Evolutionary conservation across 305 asterid species (phyloP), one percentile per base, ranked within the genome.

Genomic region (Ruellia speciosa): DNA sequence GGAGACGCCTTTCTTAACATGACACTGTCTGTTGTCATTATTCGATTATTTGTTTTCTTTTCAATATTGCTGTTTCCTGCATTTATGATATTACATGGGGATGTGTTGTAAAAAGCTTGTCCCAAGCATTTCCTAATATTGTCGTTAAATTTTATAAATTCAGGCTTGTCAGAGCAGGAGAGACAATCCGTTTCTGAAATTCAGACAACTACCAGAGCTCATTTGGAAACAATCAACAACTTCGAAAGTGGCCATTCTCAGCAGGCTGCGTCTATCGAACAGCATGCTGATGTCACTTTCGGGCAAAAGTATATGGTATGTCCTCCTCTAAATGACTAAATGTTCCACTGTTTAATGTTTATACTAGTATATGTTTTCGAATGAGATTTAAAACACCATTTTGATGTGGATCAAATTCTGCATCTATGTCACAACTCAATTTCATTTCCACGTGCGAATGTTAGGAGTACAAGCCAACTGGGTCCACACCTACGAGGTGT

Each of bases 151-250:
- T n/a, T 4, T n/a, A 5, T 20, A 4, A 47, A n/a, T 66, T 45
- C 83, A 86, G 95, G 74, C 59, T 54, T 82, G 70, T 86, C 90
- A 11, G 79, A 78, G 56, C 73, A 77, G 64, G 97, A 82, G 68
- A 75, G 65, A 60, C 56, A 54, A 12, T 76, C 72, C n/a, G 69
- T 89, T 50, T 69, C 82, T 24, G 85, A 74, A 64, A 72, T 85
- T 56, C 58, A 76, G 56, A 56, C 66, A 14, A 68, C 76, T 7
- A 49, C 94, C 40, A 54, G 65, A 67, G 69, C 76, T 66, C 97
- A 87, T 65, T 72, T 79, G 24, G 77, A 70, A 75, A 72, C 80
- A 31, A 73, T 83, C 0, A 80, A 72, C 56, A 68, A 58, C 31
- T 92, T 87, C 47, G 52, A 58, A 51, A 76, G 61, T 47, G 79